These are phyloP conservation scores for Colletotrichum sp. DNA, from an alignment of 2,329 filamentous ascomycete species.

Conservation along the genomic window DNA sequence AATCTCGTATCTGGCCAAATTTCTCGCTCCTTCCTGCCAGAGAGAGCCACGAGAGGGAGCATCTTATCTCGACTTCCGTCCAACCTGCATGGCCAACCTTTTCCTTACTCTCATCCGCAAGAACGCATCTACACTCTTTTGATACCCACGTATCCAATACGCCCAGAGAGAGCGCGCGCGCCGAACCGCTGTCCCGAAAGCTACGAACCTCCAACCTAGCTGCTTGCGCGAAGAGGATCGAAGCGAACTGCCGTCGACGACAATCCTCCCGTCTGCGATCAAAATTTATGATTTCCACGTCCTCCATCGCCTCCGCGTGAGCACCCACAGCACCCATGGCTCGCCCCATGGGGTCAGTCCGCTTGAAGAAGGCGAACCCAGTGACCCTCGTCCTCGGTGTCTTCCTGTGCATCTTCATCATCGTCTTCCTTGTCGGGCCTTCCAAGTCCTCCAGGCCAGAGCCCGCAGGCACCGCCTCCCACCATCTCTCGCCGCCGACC, in stretches of 20 bases:
- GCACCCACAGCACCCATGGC: slow-evolving; percentile 46
- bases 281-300: slow-evolving; percentile 21
- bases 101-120: background rate
- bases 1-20: slow-evolving; percentile 21
- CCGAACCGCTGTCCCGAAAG: background rate
- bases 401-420: slow-evolving; percentile 74
- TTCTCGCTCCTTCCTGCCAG: slow-evolving; percentile 10
- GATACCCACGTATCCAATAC: background rate
- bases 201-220: background rate
- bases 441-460: slow-evolving; percentile 52
- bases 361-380: slow-evolving; percentile 81
- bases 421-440: slow-evolving; percentile 65
- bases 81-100: background rate
- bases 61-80: background rate
- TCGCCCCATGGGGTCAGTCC: slow-evolving; percentile 66
- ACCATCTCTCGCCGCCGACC: slow-evolving; percentile 48
- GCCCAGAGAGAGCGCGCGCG: background rate
- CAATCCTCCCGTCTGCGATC: background rate
- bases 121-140: background rate
- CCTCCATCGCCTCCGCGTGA: slow-evolving; percentile 22
- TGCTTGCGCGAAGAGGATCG: background rate
- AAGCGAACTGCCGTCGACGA: background rate
- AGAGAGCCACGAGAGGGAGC: slow-evolving; percentile 7
- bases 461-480: slow-evolving; percentile 50
- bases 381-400: slow-evolving; percentile 75